Evolutionary conservation across 2,329 filamentous ascomycete species (phyloP), one percentile per base, ranked within the genome.

Genomic region (Phialophora expanda): DNA sequence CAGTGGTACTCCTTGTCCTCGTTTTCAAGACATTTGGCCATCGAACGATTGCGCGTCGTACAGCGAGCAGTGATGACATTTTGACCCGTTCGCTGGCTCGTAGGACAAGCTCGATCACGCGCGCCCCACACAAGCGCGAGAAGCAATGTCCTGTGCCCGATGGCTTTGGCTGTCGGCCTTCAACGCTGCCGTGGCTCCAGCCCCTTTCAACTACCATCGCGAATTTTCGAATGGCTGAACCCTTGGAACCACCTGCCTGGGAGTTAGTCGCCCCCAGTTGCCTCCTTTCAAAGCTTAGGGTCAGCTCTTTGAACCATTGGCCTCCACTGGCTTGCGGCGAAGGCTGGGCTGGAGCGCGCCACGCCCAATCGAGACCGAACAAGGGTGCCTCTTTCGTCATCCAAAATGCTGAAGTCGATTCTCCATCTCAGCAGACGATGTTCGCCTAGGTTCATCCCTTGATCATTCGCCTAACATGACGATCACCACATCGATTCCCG

Each of bases 301-400:
- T 4, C 48, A 28, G n/a, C 46, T 8, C n/a, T 3, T 20, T 5
- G 46, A 50, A 17, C 48, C 30, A 28, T 61, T 51, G 50, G 48
- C 46, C 14, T 50, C 48, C 26, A 51, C 48, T 59, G 56, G 41
- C 24, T 38, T 17, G n/a, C 20, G 17, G 26, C 60, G 4, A 62
- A 44, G 53, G 9, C 51, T 48, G 51, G 38, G 44, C 48, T 54
- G 30, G 34, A 57, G 56, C 14, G 51, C 65, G 34, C 62, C 62
- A 67, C 60, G 38, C 62, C 55, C 62, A 48, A 60, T 63, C 24
- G 54, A 32, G 26, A 14, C 24, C 20, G 48, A 24, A 62, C 41
- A 22, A 50, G 22, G 58, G 58, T 62, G 66, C 59, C 59, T 58
- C 58, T 65, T 62, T 68, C 66, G 62, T 68, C 66, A 65, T 68